These are phyloP conservation scores for Fraxinus greggii DNA, from an alignment of 305 asterid species.

Conservation along the genomic window DNA sequence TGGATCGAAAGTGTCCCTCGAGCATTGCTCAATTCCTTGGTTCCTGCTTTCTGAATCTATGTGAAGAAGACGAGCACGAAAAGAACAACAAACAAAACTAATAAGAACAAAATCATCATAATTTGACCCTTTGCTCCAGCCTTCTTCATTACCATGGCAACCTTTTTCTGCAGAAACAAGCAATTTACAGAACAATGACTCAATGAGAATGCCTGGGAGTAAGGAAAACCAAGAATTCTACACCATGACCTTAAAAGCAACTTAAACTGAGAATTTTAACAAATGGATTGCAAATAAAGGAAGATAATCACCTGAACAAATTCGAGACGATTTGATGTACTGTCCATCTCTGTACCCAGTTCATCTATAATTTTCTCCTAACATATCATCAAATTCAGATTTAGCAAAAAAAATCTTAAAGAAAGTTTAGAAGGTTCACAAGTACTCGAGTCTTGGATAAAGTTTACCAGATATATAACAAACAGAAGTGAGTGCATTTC, in stretches of 20 bases:
- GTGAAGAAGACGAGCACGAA: constrained; percentile 21
- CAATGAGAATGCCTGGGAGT: neutral
- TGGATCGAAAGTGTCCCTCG: neutral
- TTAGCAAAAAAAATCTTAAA: neutral
- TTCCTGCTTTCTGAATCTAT: neutral
- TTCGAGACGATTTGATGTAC: constrained; percentile 92
- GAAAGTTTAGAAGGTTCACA: neutral
- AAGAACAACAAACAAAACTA: constrained; percentile 10
- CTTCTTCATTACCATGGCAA: constrained; percentile 88
- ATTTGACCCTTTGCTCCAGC: constrained; percentile 74
- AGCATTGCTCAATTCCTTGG: neutral
- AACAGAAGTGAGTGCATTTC: neutral
- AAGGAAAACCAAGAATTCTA: neutral
- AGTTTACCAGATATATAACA: neutral
- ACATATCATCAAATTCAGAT: constrained; percentile 7
- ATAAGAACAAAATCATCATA: constrained; percentile 16
- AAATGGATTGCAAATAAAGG: neutral
- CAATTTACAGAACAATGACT: neutral
- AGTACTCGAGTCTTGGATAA: neutral
- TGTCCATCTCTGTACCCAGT: constrained; percentile 84
- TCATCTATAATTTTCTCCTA: constrained; percentile 87
- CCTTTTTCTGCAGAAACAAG: constrained; percentile 66
- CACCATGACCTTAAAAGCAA: neutral
- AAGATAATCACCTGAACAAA: constrained; percentile 75
- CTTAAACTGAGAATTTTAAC: neutral